Conservation (phyloP, 2,329 filamentous ascomycete species). For the Dactylellina leptospora region DNA sequence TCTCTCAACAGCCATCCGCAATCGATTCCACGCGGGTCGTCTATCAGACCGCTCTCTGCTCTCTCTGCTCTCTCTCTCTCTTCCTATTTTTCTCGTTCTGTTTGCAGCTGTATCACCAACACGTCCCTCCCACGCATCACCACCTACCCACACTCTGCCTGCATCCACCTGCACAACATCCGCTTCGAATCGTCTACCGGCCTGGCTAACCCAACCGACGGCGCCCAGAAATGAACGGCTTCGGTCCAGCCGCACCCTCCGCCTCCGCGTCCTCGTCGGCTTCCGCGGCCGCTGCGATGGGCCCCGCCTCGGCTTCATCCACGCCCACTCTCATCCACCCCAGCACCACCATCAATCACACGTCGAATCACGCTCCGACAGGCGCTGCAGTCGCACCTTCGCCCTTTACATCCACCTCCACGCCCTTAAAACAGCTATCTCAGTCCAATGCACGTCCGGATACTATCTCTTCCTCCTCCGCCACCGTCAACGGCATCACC, state of each 20-base stretch:
- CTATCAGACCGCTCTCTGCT: neutral
- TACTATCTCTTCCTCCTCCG: neutral
- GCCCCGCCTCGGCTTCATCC: conserved; percentile 3
- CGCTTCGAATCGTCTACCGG: no score
- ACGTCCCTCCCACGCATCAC: neutral
- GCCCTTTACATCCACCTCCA: conserved; percentile 10
- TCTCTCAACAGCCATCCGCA: neutral
- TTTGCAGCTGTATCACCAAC: neutral
- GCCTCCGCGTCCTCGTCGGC: conserved; percentile 12
- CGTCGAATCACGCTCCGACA: conserved; percentile 10
- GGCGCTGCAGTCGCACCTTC: conserved; percentile 16
- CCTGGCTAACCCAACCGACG: conserved; percentile 16
- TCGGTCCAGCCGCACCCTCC: conserved; percentile 18
- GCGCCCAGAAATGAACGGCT: conserved; percentile 51
- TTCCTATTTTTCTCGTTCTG: neutral
- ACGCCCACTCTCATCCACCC: neutral
- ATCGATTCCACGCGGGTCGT: neutral
- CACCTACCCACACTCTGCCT: neutral
- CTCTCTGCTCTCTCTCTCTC: neutral
- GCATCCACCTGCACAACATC: no score
- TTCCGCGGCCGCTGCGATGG: conserved; percentile 11
- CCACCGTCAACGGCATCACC: conserved; percentile 15
- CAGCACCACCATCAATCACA: neutral
- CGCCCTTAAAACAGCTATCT: neutral
- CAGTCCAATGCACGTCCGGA: conserved; percentile 6